These are phyloP conservation scores for Gossypium raimondii DNA, from an alignment of 345 rosid genomes.

Conservation along the genomic window DNA sequence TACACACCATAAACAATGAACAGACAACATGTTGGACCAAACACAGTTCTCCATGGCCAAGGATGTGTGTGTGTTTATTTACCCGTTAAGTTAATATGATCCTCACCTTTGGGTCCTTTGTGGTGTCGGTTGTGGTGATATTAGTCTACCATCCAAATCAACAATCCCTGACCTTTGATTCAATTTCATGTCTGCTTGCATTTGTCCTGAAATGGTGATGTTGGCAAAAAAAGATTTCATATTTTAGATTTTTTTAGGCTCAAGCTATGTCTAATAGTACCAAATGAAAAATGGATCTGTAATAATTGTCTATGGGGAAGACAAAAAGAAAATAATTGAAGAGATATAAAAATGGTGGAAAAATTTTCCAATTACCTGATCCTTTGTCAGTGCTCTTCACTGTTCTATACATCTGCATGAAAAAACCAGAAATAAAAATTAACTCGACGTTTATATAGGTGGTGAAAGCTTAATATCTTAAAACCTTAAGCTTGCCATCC, in stretches of 20 bases:
- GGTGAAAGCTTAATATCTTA: too few species aligned
- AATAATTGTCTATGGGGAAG: background rate
- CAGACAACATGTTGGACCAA: too few species aligned
- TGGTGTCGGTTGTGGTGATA: conserved; percentile 10
- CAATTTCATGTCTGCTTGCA: conserved; percentile 32
- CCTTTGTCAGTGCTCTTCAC: conserved; percentile 92
- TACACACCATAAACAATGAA: background rate
- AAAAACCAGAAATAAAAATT: background rate
- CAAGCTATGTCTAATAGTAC: conserved; percentile 7
- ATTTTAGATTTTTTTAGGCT: background rate
- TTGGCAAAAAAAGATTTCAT: background rate
- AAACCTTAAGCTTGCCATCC: too few species aligned
- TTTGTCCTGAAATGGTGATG: conserved; percentile 38
- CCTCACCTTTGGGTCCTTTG: conserved; percentile 31
- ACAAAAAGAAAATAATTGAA: conserved; percentile 10
- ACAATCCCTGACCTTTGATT: conserved; percentile 25
- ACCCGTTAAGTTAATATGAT: conserved; percentile 8
- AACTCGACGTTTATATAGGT: too few species aligned
- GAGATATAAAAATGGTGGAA: conserved; percentile 20
- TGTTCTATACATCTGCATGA: conserved; percentile 99
- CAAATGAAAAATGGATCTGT: background rate
- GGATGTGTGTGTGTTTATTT: conserved; percentile 2
- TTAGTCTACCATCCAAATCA: conserved; percentile 28
- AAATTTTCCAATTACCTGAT: conserved; percentile 43
- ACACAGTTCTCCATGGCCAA: background rate